A percentile compares a stretch with the other conserved stretches of the same genome.
Conservation (phyloP, 768 basidiomycete species). For the Nevesoporus exiguus region DNA sequence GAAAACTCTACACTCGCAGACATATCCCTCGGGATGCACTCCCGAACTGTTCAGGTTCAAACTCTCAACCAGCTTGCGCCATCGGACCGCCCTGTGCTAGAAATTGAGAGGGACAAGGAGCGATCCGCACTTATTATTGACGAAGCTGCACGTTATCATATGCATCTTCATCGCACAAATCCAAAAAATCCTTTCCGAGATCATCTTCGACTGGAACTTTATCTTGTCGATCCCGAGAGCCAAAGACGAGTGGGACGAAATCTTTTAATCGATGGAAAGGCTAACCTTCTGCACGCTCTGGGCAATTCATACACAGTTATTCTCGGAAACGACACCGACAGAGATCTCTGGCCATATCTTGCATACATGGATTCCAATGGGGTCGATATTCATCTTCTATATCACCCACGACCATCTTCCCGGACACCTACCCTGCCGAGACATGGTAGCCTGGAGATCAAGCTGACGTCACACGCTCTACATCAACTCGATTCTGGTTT, state of each 20-base stretch:
- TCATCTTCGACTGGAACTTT: constrained; percentile 52
- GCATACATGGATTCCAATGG: constrained; percentile 58
- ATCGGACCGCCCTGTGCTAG: constrained; percentile 35
- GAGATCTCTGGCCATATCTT: constrained; percentile 61
- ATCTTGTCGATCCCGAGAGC: constrained; percentile 43
- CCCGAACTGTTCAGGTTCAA: constrained; percentile 41
- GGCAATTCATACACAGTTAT: constrained; percentile 45
- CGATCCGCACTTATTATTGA: constrained; percentile 43
- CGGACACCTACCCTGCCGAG: constrained; percentile 43
- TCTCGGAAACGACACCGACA: constrained; percentile 47
- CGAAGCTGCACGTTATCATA: constrained; percentile 57
- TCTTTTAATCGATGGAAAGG: constrained; percentile 45
- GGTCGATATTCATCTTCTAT: constrained; percentile 53
- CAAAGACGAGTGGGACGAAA: constrained; percentile 45
- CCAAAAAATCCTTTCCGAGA: constrained; percentile 43
- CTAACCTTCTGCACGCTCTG: constrained; percentile 43
- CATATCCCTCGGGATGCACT: constrained; percentile 45
- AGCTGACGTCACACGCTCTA: constrained; percentile 41
- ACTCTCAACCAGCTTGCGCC: constrained; percentile 43
- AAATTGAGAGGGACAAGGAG: constrained; percentile 35
- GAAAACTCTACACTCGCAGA: constrained; percentile 44
- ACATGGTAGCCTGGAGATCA: constrained; percentile 38
- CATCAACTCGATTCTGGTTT: constrained; percentile 45
- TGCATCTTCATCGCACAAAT: constrained; percentile 53
- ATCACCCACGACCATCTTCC: constrained; percentile 43